Percentiles rank a stretch among this genome's conserved stretches.
phyloP scores from a whole-genome alignment of 2,329 filamentous ascomycete species.

The Neurospora sp. region DNA sequence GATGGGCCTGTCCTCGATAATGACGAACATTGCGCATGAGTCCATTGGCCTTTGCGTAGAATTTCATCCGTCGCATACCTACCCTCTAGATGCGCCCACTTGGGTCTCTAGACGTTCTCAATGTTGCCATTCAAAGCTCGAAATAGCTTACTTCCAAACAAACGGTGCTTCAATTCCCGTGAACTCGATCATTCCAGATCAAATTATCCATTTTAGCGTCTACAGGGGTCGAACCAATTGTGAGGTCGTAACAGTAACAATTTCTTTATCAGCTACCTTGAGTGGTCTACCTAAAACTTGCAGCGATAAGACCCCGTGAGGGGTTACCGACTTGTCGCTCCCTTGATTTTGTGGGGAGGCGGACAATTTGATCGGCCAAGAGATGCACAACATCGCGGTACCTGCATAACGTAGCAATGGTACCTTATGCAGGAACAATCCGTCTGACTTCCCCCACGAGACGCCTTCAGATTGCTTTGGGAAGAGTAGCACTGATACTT shows the following conservation, averaged over 20 bases:
- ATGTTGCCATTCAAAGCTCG: not conserved
- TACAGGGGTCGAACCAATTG: too few relatives aligned
- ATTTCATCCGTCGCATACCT: not conserved
- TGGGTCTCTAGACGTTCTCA: not conserved
- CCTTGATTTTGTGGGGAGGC: too few relatives aligned
- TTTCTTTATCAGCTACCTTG: too few relatives aligned
- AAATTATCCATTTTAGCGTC: too few relatives aligned
- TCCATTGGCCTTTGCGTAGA: not conserved
- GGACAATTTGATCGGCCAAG: too few relatives aligned
- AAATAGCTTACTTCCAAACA: not conserved
- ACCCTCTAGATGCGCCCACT: not conserved
- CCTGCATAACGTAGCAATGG: not conserved
- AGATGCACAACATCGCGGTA: not conserved
- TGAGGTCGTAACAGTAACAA: too few relatives aligned
- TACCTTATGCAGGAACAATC: not conserved
- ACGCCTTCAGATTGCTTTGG: not conserved
- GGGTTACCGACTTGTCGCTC: too few relatives aligned
- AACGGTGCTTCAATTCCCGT: not conserved
- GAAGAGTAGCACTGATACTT: not conserved
- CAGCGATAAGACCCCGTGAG: too few relatives aligned
- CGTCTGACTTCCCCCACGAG: not conserved
- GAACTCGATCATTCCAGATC: not conserved
- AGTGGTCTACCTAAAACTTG: too few relatives aligned
- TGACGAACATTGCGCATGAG: not conserved
- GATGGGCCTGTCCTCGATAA: not conserved